Evolutionary conservation across 495 filamentous ascomycete genomes (phyloP), one percentile per base, ranked within the genome.

Genomic region (Schizothecium vesticola): DNA sequence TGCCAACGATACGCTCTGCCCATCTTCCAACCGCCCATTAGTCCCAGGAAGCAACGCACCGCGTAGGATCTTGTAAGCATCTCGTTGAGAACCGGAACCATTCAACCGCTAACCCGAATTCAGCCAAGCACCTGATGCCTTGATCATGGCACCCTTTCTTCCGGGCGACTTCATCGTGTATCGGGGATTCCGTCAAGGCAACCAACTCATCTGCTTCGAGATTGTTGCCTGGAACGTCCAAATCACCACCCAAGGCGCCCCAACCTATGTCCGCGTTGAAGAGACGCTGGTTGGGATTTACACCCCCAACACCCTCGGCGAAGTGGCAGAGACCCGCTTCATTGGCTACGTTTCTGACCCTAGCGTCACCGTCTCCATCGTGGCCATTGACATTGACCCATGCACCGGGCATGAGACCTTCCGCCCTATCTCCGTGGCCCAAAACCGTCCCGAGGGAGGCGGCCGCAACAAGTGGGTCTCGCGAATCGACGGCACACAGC

Each of bases 121-220:
- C 69, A 76, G 73, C 55, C 64, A 70, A 24, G 73, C 75, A 1
- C 77, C 75, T 0, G 73, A 82, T 36, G 68, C 78, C 3, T 62
- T 80, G 9, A 58, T 70, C 61, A 82, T 82, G 79, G 76, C 74
- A 5, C 79, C 80, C 0, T 75, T 82, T 26, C 58, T 74, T 1
- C 66, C 67, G 3, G 80, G 79, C 8, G 80, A 82, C 63, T 81
- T 78, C 57, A 72, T 82, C 24, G 67, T 74, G 13, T 82, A 75
- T 56, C 59, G 67, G 3, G 79, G 80, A 3, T 75, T 80, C 21
- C 71, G 69, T 64, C 19, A 62, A 62, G 43, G 16, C 0, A 70
- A 67, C 13, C 68, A 78, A 21, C 9, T 74, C 0, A 67, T 75
- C 10, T 69, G 64, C 56, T 82, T 72, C n/a, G 73, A 73, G 10